These are phyloP conservation scores for Pichia thaimueangensis DNA, from an alignment of 805 yeast genomes.

Conservation along the genomic window DNA sequence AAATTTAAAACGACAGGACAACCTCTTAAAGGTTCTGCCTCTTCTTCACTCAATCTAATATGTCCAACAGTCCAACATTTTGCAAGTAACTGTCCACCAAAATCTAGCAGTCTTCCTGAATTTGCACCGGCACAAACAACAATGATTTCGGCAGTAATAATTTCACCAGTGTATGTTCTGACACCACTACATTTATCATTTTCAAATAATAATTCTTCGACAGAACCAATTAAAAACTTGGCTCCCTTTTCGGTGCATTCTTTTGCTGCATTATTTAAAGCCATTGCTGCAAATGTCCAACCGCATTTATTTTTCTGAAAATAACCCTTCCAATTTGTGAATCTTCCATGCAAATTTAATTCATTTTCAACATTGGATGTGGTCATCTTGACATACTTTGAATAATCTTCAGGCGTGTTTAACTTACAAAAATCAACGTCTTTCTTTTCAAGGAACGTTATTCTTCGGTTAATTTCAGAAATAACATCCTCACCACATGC, in stretches of 20 bases:
- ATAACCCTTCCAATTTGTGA: conserved; percentile 30
- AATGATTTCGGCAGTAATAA: conserved; percentile 22
- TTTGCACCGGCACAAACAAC: conserved; percentile 37
- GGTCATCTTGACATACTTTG: neutral
- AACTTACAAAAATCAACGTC: conserved; percentile 10
- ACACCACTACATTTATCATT: conserved; percentile 22
- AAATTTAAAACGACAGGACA: conserved; percentile 33
- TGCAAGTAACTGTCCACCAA: conserved; percentile 32
- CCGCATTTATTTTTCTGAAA: conserved; percentile 30
- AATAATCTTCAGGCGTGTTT: conserved; percentile 13
- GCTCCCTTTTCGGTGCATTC: conserved; percentile 32
- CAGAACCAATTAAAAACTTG: conserved; percentile 24
- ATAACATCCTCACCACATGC: conserved; percentile 17
- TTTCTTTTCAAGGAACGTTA: neutral
- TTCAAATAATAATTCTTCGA: conserved; percentile 18
- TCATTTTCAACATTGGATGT: neutral
- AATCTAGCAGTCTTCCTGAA: conserved; percentile 31
- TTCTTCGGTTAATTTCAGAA: conserved; percentile 3
- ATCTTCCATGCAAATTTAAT: conserved; percentile 12
- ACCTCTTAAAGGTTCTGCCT: conserved; percentile 26
- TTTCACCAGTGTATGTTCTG: conserved; percentile 24
- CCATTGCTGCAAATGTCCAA: conserved; percentile 32
- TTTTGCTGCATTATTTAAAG: conserved; percentile 25
- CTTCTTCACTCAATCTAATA: conserved; percentile 29
- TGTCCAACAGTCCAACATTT: conserved; percentile 39